Evolutionary conservation across 768 basidiomycete genomes (phyloP), one percentile per base, ranked within the genome.

Genomic region (Pulveroboletus ravenelii): DNA sequence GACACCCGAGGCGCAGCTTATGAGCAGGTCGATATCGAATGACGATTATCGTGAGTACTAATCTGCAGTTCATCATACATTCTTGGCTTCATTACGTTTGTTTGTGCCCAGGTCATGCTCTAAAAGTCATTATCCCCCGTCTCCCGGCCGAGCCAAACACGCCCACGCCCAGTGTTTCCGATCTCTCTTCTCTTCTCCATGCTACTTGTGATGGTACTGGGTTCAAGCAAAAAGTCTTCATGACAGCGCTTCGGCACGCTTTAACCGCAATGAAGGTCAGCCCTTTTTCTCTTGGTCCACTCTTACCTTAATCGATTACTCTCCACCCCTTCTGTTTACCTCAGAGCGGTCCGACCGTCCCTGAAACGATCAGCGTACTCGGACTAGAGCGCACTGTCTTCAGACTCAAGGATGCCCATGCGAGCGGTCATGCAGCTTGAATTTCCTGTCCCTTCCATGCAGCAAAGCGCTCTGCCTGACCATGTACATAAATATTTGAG

Each of bases 221-320:
- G 3, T 49, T 79, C 12, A 70, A 74, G 45, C 68, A 68, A 39
- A 84, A 78, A 45, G 57, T 70, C 18, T 81, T 90, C 57, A 85
- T 93, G 82, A 84, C 78, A 2, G 77, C 81, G 0, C 66, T 95
- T 45, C 70, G 94, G 46, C 80, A 89, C 62, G 87, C 86, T 3
- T 63, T 96, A 57, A 93, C 87, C 1, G 93, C 85, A 2, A 80
- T 82, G 72, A 92, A 89, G 81, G 93, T 87, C 49, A n/a, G 76
- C 61, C 27, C 29, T 2, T 15, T 41, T 47, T 14, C 31, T 18
- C 25, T 9, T 25, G n/a, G n/a, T n/a, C 4, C 20, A 23, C 20
- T 23, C 41, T 2, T 14, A 7, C 6, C 12, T 30, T 36, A 27
- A 6, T 37, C 9, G 9, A 10, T 10, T 10, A 15, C 8, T 3